These are phyloP conservation scores for Balamuthia mandrillaris DNA, from an alignment of 208 protist genomes.

Conservation along the genomic window DNA sequence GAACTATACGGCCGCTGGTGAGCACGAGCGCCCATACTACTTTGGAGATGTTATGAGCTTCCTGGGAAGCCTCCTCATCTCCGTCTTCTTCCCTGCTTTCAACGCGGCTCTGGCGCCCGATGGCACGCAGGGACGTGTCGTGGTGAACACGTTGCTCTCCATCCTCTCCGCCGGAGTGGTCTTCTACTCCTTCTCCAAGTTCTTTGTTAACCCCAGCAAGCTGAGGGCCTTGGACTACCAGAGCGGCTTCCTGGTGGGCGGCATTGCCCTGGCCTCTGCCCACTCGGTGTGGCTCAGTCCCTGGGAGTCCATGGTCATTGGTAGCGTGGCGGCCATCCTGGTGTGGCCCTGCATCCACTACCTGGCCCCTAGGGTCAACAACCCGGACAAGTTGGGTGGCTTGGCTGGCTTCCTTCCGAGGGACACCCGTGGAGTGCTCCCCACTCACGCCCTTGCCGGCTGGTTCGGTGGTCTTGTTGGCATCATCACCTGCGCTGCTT, in stretches of 20 bases:
- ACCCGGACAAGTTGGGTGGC: background rate
- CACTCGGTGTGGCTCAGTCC: slow-evolving; percentile 56
- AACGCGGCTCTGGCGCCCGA: slow-evolving; percentile 61
- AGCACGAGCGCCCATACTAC: slow-evolving; percentile 47
- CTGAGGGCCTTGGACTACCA: slow-evolving; percentile 53
- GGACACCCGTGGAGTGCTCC: slow-evolving; percentile 68
- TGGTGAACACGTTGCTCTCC: slow-evolving; percentile 68
- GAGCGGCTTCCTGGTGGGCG: slow-evolving; percentile 72
- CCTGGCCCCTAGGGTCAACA: background rate
- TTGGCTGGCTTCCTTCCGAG: slow-evolving; percentile 46
- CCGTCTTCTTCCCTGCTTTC: slow-evolving; percentile 73
- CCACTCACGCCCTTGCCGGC: background rate
- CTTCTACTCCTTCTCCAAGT: background rate
- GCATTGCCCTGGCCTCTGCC: slow-evolving; percentile 64
- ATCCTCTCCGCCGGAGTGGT: slow-evolving; percentile 24
- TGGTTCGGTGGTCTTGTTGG: background rate
- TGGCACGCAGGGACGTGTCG: background rate
- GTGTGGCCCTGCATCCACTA: slow-evolving; percentile 50
- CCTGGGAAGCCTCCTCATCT: slow-evolving; percentile 73
- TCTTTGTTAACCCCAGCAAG: background rate
- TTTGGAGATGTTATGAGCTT: slow-evolving; percentile 63
- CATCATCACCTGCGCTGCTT: background rate
- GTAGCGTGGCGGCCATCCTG: slow-evolving; percentile 53
- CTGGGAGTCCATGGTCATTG: slow-evolving; percentile 48
- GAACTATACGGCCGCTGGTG: background rate